Conservation (phyloP, 148 eudicot species). For the Spergularia bocconei region DNA sequence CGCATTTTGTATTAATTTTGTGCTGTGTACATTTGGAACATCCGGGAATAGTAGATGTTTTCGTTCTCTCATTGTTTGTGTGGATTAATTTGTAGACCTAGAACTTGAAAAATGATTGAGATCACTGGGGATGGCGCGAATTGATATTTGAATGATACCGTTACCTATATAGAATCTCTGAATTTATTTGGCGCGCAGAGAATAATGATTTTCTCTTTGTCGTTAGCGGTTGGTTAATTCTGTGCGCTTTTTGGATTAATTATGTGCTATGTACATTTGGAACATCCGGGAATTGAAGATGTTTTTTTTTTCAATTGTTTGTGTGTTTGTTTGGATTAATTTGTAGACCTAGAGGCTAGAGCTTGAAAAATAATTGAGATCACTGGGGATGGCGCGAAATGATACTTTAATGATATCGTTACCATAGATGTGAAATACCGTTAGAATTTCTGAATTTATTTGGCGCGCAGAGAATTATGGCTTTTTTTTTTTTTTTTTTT, state of each 20-base stretch:
- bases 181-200: not conserved
- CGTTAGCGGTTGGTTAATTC: not conserved
- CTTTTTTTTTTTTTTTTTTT: not conserved
- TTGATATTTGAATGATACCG: not conserved
- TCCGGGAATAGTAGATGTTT: not conserved
- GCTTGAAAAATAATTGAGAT: not conserved
- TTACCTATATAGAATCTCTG: slow-evolving; percentile 2
- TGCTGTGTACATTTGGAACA: not conserved
- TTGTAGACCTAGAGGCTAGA: not conserved
- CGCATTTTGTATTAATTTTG: not conserved
- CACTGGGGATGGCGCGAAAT: not conserved
- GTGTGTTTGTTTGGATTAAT: too few relatives aligned
- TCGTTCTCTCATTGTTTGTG: too few relatives aligned
- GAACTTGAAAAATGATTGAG: not conserved
- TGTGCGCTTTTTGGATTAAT: not conserved
- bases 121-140: not conserved
- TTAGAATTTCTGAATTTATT: slow-evolving; percentile 5
- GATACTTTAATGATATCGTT: not conserved
- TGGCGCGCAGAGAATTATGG: not conserved
- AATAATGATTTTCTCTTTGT: not conserved
- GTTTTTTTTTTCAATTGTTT: not conserved
- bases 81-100: not conserved
- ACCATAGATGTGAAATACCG: not conserved
- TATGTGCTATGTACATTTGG: not conserved
- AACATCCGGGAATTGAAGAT: not conserved